A percentile compares a stretch with the other conserved stretches of the same genome.
Conservation (phyloP, 306 rosid genomes). For the cucumber (Cucumis sativus) region Cucumber_9930_V3 NC_026658.2:13002001-13002500, state of each 20-base stretch:
- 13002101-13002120: constrained; percentile 44
- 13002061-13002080: constrained; percentile 72
- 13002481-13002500: background rate
- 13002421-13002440: background rate
- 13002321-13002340: constrained; percentile 29
- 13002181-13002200: constrained; percentile 24
- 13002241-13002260: constrained; percentile 3
- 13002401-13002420: background rate
- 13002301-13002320: constrained; percentile 24
- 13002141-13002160: constrained; percentile 24
- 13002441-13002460: background rate
- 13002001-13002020: constrained; percentile 20
- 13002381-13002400: constrained; percentile 51
- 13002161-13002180: constrained; percentile 23
- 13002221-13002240: constrained; percentile 19
- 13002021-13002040: constrained; percentile 29
- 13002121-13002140: constrained; percentile 26
- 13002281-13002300: constrained; percentile 16
- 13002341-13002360: constrained; percentile 84
- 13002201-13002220: constrained; percentile 13
- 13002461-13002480: background rate
- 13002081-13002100: constrained; percentile 84
- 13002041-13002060: constrained; percentile 56
- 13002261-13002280: constrained; percentile 19
- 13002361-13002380: constrained; percentile 56